Evolutionary conservation across 2,329 filamentous ascomycete species (phyloP), one percentile per base, ranked within the genome.

Genomic region (Capronia epimyces): DNA sequence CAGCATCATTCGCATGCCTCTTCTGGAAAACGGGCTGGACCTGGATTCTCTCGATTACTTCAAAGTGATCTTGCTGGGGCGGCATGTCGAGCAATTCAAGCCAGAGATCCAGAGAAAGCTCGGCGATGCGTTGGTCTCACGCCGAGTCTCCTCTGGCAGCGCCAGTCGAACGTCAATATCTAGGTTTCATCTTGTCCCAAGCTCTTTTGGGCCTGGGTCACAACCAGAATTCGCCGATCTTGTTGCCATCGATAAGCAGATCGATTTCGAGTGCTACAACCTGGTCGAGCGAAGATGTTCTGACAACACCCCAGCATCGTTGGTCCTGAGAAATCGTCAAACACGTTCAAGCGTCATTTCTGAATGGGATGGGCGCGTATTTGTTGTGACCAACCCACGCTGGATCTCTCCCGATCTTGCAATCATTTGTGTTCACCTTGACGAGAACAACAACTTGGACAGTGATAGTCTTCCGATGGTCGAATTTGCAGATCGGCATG

Each of bases 151-250:
- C 44, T 62, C 63, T 31, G 64, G 63, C 8, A 65, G 64, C 46
- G 62, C 60, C 29, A 67, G 65, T 56, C 69, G 65, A 16, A 60
- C 65, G 16, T 67, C 71, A 46, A 69, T 71, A 13, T 71, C 71
- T 29, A 67, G 70, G 37, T 75, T 72, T 55, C 72, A 74, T 60
- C 69, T 75, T 49, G 69, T 75, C 29, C 73, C 73, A 9, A 71
- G 72, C 8, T 71, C 71, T 0, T 74, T 72, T 59, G 73, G 71
- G 40, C 65, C 67, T 29, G 71, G 69, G 18, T 64, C 69, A 22
- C 63, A 69, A 27, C 69, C 72, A 5, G 73, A 72, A 34, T 72
- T 71, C 60, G 72, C 73, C 12, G 72, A 75, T 43, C 68, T 76
- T 21, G 69, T 76, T 21, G 71, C 70, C 10, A 55, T 59, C 44